Evolutionary conservation across 2,329 filamentous ascomycete genomes (phyloP).

Genomic region (Neurospora sp.): DNA sequence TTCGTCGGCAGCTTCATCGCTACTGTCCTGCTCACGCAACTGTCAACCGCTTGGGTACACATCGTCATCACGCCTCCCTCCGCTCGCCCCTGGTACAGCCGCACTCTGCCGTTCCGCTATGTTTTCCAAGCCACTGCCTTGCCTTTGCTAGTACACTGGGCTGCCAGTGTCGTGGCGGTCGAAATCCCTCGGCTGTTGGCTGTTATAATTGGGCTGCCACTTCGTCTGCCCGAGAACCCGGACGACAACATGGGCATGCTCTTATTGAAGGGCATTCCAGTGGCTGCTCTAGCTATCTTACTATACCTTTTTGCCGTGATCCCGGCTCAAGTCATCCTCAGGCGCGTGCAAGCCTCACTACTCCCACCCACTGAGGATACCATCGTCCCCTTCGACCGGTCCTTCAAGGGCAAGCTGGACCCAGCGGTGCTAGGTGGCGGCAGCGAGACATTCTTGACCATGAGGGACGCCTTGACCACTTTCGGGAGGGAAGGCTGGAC

Average conservation of each 20-base stretch:
- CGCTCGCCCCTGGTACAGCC: constrained; percentile 52
- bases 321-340: constrained; percentile 65
- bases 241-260: constrained; percentile 10
- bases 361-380: constrained; percentile 72
- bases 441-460: constrained; percentile 49
- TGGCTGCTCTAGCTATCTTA: constrained; percentile 36
- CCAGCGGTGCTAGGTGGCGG: constrained; percentile 64
- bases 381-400: constrained; percentile 83
- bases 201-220: constrained; percentile 35
- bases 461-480: constrained; percentile 68
- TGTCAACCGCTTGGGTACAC: constrained; percentile 75
- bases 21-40: constrained; percentile 52
- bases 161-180: constrained; percentile 41
- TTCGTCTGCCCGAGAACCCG: constrained; percentile 20
- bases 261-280: constrained; percentile 31
- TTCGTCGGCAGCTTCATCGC: constrained; percentile 39
- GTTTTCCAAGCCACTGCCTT: constrained; percentile 59
- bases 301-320: constrained; percentile 56
- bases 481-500: constrained; percentile 65
- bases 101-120: constrained; percentile 55
- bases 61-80: constrained; percentile 67
- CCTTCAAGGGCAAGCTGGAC: constrained; percentile 66
- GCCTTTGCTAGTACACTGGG: constrained; percentile 54
- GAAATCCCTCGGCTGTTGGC: constrained; percentile 38
- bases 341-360: constrained; percentile 79